These are phyloP conservation scores for Torulaspora gathmanii DNA, from an alignment of 805 yeast species.

Conservation along the genomic window DNA sequence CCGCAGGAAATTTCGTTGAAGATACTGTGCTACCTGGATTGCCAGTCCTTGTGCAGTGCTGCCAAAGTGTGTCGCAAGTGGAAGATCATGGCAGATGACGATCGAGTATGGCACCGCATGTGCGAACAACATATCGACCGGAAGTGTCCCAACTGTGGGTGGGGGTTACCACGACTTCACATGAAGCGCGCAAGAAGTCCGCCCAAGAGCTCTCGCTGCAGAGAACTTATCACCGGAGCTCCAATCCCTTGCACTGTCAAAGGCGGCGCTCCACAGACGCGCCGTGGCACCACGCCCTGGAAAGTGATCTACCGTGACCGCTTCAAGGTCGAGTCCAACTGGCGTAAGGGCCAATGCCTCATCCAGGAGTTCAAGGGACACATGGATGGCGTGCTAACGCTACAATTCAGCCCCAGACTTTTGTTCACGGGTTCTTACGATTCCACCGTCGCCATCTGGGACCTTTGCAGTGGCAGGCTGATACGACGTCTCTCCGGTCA, in stretches of 20 bases:
- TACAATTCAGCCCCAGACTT: slow-evolving; percentile 75
- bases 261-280: slow-evolving; percentile 12
- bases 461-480: slow-evolving; percentile 70
- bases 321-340: slow-evolving; percentile 84
- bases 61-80: slow-evolving; percentile 87
- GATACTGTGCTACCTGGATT: slow-evolving; percentile 83
- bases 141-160: slow-evolving; percentile 96
- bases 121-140: slow-evolving; percentile 97
- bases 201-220: slow-evolving; percentile 1
- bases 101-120: slow-evolving; percentile 96
- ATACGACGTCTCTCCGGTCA: slow-evolving; percentile 83
- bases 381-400: slow-evolving; percentile 79
- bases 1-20: slow-evolving; percentile 85
- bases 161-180: slow-evolving; percentile 96
- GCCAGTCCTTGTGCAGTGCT: slow-evolving; percentile 88
- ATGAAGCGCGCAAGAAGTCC: slow-evolving; percentile 60
- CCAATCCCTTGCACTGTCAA: slow-evolving; percentile 11
- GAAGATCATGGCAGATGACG: slow-evolving; percentile 91
- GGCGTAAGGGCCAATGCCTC: slow-evolving; percentile 79
- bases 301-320: slow-evolving; percentile 90
- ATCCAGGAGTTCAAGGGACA: slow-evolving; percentile 71
- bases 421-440: slow-evolving; percentile 92
- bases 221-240: slow-evolving; percentile 6
- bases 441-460: slow-evolving; percentile 90
- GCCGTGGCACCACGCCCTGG: slow-evolving; percentile 74